These are phyloP conservation scores for Lactarius evosmus DNA, from an alignment of 768 basidiomycete genomes.

Conservation along the genomic window DNA sequence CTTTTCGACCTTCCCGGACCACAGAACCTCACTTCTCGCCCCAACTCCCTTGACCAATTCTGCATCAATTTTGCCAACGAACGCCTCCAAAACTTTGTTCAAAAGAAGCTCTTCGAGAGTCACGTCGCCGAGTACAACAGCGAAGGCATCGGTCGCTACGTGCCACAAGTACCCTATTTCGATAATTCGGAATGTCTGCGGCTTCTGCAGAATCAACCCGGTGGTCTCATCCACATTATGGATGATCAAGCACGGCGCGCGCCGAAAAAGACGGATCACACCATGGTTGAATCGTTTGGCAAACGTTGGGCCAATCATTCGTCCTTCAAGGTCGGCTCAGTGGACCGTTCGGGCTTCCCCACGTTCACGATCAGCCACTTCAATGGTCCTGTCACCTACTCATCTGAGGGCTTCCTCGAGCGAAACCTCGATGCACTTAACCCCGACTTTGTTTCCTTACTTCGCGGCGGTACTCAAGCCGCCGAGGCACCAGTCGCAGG, in stretches of 20 bases:
- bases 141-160: slow-evolving; percentile 71
- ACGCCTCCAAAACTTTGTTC: slow-evolving; percentile 78
- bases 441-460: slow-evolving; percentile 87
- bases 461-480: slow-evolving; percentile 54
- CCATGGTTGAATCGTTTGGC: slow-evolving; percentile 90
- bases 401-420: slow-evolving; percentile 84
- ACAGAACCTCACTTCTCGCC: slow-evolving; percentile 81
- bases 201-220: slow-evolving; percentile 79
- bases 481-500: slow-evolving; percentile 42
- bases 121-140: slow-evolving; percentile 79
- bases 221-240: slow-evolving; percentile 95
- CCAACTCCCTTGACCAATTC: slow-evolving; percentile 95
- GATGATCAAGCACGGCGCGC: slow-evolving; percentile 88
- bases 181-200: slow-evolving; percentile 90
- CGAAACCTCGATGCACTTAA: slow-evolving; percentile 86
- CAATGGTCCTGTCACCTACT: slow-evolving; percentile 89
- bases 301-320: slow-evolving; percentile 95
- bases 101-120: slow-evolving; percentile 74
- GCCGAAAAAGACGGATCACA: slow-evolving; percentile 88
- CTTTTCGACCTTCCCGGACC: slow-evolving; percentile 92
- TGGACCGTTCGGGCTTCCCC: slow-evolving; percentile 74
- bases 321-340: slow-evolving; percentile 78
- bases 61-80: slow-evolving; percentile 97
- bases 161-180: slow-evolving; percentile 75
- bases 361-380: slow-evolving; percentile 92